Evolutionary conservation across 2,329 filamentous ascomycete genomes (phyloP), one percentile per base, ranked within the genome.

Genomic region (Metarhizium humberi): DNA sequence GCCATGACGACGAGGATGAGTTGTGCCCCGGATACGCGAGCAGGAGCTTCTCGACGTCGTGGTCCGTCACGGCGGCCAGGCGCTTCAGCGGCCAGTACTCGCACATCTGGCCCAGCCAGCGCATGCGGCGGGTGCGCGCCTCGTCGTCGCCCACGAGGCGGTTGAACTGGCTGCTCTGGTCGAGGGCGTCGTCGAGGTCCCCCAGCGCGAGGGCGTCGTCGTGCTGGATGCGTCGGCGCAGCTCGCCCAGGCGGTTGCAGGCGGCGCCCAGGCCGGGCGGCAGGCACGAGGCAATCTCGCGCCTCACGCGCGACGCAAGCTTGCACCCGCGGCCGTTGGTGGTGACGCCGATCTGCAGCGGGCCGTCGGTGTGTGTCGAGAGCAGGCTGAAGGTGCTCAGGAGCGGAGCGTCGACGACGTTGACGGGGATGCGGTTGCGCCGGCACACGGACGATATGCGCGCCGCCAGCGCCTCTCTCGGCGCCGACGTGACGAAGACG

Each of bases 291-390:
- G 90, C 88, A 58, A 99, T 88, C 65, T 97, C 94, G 55, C 94
- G 82, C 16, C 92, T 84, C 63, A 99, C 90, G 30, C 94, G 81
- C 10, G 90, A 90, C 6, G 94, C 90, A 34, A 99, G 80, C 71
- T 96, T 96, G 75, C 94, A 97, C 2, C 94, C 94, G 63, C 88
- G 86, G 20, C 94, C 92, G 56, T 95, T 96, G 1, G 94, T 97
- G 3, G 94, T 97, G 56, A 99, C 88, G 58, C 94, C 94, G 58
- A 99, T 87, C 68, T 97, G 94, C 45, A 99, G 78, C 10, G 94
- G 92, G 0, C 94, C 94, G 65, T 96, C 92, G 54, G 82, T 85
- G 69, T 97, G 85, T 7, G 90, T 95, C 29, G 91, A 94, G 49
- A 97, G 83, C 53, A 99, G 79, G 5, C 88, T 87, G 69, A 99